Evolutionary conservation across 192 early-diverging fungal genomes (phyloP), one percentile per base, ranked within the genome.

Genomic region (Backusella liffmaniae): DNA sequence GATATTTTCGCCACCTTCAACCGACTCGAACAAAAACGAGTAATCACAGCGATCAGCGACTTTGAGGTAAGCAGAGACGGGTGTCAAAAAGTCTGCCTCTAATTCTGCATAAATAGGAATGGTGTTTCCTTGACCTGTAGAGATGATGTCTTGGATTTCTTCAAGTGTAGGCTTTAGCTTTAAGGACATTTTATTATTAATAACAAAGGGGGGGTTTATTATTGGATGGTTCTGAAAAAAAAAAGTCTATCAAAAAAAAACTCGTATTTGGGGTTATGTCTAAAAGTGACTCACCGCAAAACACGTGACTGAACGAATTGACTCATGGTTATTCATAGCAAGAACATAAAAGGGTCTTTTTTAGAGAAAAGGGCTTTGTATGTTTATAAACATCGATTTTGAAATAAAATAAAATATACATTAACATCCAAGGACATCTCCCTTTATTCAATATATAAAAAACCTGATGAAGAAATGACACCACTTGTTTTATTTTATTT

Each of bases 1-100:
- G 84, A 97, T 95, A 70, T 92, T 96, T 78, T 99, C 98, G 53
- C 96, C 96, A 49, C 96, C 97, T 66, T 90, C 84, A 21, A 97
- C 95, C 32, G 94, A 96, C 78, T 99, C 98, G 29, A 99, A 91
- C 76, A 99, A 82, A 75, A 99, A 99, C 36, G 98, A 98, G 82
- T 96, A 93, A 13, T 92, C 86, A 75, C 90, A 90, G 53, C 87
- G 84, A 66, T 92, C 85, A 21, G 95, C 85, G 21, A 98, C 88
- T 78, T 93, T 94, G 74, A 99, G 92, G 76, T 98, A 99, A 23
- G 96, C 97, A 21, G 94, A 91, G 18, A 99, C 96, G 34, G 98
- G 98, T 6, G 98, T 99, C 37, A 98, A 87, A 70, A 99, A 88
- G 80, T 99, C 98, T 36, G 93, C 92, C 15, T 91, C 91, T 42